These are phyloP conservation scores for Ustilago lituana DNA, from an alignment of 1,284 basidiomycete species.

Conservation along the genomic window DNA sequence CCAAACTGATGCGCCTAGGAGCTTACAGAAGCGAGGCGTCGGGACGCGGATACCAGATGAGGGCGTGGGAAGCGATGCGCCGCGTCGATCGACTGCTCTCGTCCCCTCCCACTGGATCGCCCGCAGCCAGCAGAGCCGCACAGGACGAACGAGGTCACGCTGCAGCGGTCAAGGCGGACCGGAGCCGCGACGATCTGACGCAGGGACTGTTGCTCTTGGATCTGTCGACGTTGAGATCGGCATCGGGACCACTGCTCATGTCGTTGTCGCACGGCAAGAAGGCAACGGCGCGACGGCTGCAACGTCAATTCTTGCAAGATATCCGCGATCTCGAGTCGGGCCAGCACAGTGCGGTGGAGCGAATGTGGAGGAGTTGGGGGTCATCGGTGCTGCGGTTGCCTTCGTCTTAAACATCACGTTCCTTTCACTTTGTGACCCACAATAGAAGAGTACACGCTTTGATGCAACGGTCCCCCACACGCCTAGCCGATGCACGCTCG, in stretches of 20 bases:
- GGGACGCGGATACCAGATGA: slow-evolving; percentile 65
- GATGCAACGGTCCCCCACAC: too few relatives aligned
- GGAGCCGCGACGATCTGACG: slow-evolving; percentile 67
- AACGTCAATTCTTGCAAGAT: slow-evolving; percentile 84
- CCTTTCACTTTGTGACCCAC: too few relatives aligned
- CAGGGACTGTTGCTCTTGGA: slow-evolving; percentile 80
- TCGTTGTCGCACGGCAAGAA: slow-evolving; percentile 32
- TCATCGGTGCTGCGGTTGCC: slow-evolving; percentile 30
- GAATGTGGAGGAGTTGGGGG: slow-evolving; percentile 90
- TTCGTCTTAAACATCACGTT: background rate
- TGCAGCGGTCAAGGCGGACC: background rate
- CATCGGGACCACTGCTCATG: slow-evolving; percentile 53
- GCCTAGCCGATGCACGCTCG: too few relatives aligned
- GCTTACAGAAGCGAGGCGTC: slow-evolving; percentile 69
- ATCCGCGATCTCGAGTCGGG: slow-evolving; percentile 80
- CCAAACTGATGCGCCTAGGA: slow-evolving; percentile 72
- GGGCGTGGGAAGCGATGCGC: slow-evolving; percentile 69
- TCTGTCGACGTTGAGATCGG: slow-evolving; percentile 75
- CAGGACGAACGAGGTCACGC: too few relatives aligned
- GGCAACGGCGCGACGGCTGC: slow-evolving; percentile 69
- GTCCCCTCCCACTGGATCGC: slow-evolving; percentile 19
- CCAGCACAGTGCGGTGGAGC: slow-evolving; percentile 72
- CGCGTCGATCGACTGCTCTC: slow-evolving; percentile 66
- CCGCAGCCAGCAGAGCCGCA: background rate
- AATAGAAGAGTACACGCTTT: background rate